Evolutionary conservation across 345 rosid genomes (phyloP).

Genomic region (Gossypium bickii): DNA sequence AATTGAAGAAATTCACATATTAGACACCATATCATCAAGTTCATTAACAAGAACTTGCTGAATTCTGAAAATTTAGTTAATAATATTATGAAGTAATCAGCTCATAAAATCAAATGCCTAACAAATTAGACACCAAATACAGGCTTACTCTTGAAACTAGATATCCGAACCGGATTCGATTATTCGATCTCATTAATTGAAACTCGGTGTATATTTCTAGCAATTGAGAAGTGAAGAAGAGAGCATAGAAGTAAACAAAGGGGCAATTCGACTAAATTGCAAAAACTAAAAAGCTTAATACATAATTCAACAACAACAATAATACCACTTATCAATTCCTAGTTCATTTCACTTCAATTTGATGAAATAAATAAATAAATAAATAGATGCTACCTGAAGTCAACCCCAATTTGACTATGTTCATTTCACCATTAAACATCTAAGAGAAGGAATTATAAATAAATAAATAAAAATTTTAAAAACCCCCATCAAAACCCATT

Average conservation of each 20-base stretch:
- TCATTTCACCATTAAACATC: not conserved
- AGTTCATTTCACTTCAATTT: too few species aligned
- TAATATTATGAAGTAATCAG: not conserved
- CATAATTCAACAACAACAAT: not conserved
- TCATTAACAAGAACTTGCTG: not conserved
- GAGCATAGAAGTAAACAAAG: not conserved
- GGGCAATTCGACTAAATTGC: not conserved
- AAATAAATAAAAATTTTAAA: not conserved
- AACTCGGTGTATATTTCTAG: not conserved
- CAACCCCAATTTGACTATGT: not conserved
- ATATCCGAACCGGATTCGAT: not conserved
- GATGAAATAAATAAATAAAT: too few species aligned
- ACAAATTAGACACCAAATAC: too few species aligned
- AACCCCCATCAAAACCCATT: not conserved
- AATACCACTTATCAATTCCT: not conserved
- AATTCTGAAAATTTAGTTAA: not conserved
- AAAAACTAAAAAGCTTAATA: not conserved
- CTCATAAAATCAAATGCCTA: not conserved
- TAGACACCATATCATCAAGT: not conserved
- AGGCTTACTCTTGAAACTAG: not conserved
- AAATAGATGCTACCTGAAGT: not conserved
- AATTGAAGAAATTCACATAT: not conserved
- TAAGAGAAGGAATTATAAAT: not conserved
- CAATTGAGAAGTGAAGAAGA: too few species aligned
- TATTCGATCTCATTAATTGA: not conserved